Conservation (phyloP, 768 basidiomycete genomes). For the Trichaptum fuscoviolaceum region DNA sequence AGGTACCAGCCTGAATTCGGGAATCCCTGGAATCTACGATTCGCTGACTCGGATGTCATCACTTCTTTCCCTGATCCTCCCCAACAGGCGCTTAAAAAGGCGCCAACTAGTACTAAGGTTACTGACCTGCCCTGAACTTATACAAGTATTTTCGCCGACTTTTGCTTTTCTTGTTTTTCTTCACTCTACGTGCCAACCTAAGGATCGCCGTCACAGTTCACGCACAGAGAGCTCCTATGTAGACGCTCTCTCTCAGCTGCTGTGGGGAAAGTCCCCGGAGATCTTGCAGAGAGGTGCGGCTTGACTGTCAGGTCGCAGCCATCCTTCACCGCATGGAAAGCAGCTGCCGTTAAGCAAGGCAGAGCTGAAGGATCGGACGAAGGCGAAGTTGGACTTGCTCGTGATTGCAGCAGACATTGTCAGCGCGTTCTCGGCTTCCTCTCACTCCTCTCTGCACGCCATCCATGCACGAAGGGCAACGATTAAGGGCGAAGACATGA, state of each 20-base stretch:
- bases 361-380: constrained; percentile 42
- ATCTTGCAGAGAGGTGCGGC: constrained; percentile 58
- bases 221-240: constrained; percentile 50
- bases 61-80: not conserved
- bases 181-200: constrained; percentile 48
- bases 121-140: not conserved
- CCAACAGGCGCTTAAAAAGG: not conserved
- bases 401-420: constrained; percentile 13
- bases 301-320: constrained; percentile 29
- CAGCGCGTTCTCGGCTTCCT: constrained; percentile 31
- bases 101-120: not conserved
- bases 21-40: not conserved
- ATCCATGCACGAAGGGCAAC: constrained; percentile 27
- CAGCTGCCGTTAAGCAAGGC: constrained; percentile 69
- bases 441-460: constrained; percentile 54
- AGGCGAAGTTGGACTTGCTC: constrained; percentile 45
- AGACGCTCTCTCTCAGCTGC: constrained; percentile 42
- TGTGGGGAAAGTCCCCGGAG: constrained; percentile 97
- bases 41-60: not conserved
- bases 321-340: constrained; percentile 48
- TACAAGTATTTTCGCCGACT: not conserved
- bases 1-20: not conserved
- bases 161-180: constrained; percentile 21
- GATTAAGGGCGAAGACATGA: constrained; percentile 71
- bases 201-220: constrained; percentile 85